Evolutionary conservation across 2,329 filamentous ascomycete species (phyloP), one percentile per base, ranked within the genome.

Genomic region (Pestalotiopsis sp.): DNA sequence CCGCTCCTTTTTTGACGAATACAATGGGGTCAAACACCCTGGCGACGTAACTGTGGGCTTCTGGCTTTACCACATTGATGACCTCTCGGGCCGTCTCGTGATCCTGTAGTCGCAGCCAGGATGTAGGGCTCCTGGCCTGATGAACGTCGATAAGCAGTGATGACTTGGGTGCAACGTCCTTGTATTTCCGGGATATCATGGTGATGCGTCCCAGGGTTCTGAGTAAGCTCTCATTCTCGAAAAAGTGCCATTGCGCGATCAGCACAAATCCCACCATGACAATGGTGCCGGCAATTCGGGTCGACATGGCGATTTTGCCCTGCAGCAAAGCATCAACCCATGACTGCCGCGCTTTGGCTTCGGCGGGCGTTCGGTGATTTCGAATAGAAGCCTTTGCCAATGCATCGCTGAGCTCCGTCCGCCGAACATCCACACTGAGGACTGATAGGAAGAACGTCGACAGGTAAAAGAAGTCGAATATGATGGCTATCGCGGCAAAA

Each of bases 391-490:
- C 85, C 73, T 87, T 90, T 12, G 84, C 89, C 11, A 95, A 81
- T 2, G 91, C 90, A 76, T 95, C 92, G 72, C 90, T 89, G 0
- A 95, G 85, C 80, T 95, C 93, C 68, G 92, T 89, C 72, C 93
- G 86, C 25, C 90, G 88, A 11, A 95, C 92, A 77, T 95, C 93
- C 58, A 95, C 90, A 74, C 92, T 94, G 27, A 95, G 83, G 13
- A 95, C 92, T 1, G 92, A 89, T 3, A 94, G 84, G 75, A 95
- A 95, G 80, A 94, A 95, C 0, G 92, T 95, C 7, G 93, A 86
- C 25, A 94, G 84, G 75, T 92, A 94, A 74, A 94, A 90, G 70
- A 92, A 92, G 78, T 95, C 93, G 74, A 95, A 91, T 0, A 92
- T 80, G 14, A 93, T 88, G 1, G 92, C 93, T 65, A 95, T 88